Evolutionary conservation across 2,329 filamentous ascomycete genomes (phyloP).

Genomic region (Beauveria scarabaeidicola): DNA sequence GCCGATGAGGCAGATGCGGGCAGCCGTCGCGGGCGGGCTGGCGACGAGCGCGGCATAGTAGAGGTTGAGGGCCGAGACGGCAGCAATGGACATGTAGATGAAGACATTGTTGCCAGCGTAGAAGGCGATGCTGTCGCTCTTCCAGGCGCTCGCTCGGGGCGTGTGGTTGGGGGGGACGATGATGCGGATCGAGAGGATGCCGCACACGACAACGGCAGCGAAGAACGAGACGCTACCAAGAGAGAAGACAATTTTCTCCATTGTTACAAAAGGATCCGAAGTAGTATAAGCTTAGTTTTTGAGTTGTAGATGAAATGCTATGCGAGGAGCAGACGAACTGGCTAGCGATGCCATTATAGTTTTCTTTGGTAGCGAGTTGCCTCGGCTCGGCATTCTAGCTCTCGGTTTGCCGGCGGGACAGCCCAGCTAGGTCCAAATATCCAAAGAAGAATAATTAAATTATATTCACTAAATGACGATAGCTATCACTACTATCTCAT

Average conservation of each 20-base stretch:
- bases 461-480: too few relatives aligned
- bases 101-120: background rate
- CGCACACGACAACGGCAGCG: background rate
- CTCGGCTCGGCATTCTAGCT: background rate
- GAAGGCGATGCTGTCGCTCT: background rate
- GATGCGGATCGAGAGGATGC: background rate
- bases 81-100: background rate
- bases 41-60: background rate
- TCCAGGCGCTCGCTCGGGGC: background rate
- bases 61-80: background rate
- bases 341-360: background rate
- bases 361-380: background rate
- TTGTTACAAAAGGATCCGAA: background rate
- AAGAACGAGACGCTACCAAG: background rate
- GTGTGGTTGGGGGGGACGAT: background rate
- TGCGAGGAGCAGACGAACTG: background rate
- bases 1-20: background rate
- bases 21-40: background rate
- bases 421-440: too few relatives aligned
- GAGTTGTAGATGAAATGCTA: background rate
- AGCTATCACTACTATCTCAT: too few relatives aligned
- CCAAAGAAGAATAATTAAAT: too few relatives aligned
- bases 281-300: background rate
- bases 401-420: background rate
- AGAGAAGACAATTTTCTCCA: background rate